Evolutionary conservation across 2,329 filamentous ascomycete species (phyloP), one percentile per base, ranked within the genome.

Genomic region (Helminthosporium solani): DNA sequence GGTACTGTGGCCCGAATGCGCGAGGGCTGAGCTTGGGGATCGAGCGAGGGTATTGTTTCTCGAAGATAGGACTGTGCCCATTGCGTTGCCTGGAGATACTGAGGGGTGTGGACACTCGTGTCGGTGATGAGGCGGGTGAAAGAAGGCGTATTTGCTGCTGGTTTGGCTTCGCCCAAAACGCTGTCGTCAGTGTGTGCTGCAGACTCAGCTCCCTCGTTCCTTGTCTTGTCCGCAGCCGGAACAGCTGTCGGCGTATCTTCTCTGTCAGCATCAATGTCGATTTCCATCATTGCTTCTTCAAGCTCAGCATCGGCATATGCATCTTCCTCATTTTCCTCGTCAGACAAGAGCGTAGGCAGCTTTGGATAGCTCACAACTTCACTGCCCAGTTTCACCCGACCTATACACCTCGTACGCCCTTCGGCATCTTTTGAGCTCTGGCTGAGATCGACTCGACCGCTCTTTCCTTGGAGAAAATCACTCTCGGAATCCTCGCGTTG

Each of bases 31-130:
- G 3, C 18, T n/a, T 5, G 39, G 19, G 51, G 53, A 21, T n/a
- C 30, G 28, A 21, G n/a, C 1, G 52, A 53, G n/a, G 66, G 66
- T 31, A 69, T 62, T 7, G 64, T 63, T 19, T 47, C 49, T 19
- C 35, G n/a, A 21, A 67, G 57, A 47, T 67, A 64, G 11, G 48
- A 31, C 11, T 56, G 54, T 8, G 65, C 60, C 67, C 67, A 70
- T 15, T 34, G 34, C 9, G 60, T 61, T 19, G 65, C 67, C n/a
- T 49, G 38, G 12, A 30, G 42, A 44, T 56, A 66, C 39, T 64
- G 55, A 2, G 53, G 37, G 11, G 57, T 55, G 35, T 52, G 53
- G 4, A 40, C 3, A 5, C 20, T 39, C 9, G 19, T 54, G 31
- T 34, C 21, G 11, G 37, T 19, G 16, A 42, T 18, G n/a, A 50